phyloP scores from a whole-genome alignment of 257 asterid genomes.

The Dorcoceras hygrometricum region DNA sequence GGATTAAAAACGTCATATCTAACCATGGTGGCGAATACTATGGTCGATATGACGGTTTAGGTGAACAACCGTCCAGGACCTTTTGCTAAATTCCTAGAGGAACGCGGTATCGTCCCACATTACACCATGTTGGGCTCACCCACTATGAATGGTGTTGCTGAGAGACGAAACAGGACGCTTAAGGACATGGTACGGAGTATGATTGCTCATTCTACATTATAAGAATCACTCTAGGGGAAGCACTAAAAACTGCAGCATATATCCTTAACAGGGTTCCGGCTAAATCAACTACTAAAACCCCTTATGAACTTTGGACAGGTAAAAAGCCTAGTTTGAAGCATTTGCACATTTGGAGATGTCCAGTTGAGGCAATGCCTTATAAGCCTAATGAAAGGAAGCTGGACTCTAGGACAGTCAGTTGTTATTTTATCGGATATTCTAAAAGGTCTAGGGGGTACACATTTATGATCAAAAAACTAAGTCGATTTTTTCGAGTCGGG shows the following conservation, averaged over 20 bases:
- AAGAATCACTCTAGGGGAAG: no score
- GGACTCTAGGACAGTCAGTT: no score
- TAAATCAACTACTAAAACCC: neutral
- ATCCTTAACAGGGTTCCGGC: neutral
- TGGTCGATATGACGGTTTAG: neutral
- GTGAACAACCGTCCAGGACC: neutral
- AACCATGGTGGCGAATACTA: neutral
- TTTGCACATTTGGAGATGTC: conserved; percentile 4
- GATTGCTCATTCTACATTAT: neutral
- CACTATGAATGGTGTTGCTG: neutral
- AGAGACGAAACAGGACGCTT: neutral
- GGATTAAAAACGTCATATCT: neutral
- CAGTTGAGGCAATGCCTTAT: neutral
- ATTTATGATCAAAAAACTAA: no score
- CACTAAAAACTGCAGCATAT: neutral
- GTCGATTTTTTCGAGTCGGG: no score
- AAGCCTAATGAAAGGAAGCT: neutral
- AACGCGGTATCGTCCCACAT: neutral
- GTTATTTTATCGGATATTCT: no score
- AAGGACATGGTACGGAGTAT: neutral
- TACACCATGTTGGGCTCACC: neutral
- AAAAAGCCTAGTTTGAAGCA: neutral
- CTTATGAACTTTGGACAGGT: conserved; percentile 1
- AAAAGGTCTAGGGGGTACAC: no score
- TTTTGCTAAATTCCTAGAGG: neutral